Evolutionary conservation across 106 monocot species (phyloP).

Genomic region (Acorus gramineus): DNA sequence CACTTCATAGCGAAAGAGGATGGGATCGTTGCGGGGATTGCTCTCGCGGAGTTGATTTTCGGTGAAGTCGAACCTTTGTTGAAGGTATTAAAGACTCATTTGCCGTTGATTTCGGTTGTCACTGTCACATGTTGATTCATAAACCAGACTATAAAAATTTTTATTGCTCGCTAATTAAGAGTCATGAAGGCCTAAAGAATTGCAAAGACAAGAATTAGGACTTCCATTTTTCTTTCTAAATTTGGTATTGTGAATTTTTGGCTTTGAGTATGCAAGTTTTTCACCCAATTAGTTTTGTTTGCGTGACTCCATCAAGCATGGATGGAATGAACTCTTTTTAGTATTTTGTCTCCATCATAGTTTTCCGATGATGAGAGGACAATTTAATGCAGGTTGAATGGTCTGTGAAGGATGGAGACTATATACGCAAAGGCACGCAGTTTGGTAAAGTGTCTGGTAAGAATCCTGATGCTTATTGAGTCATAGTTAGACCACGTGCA

Average conservation of each 20-base stretch:
- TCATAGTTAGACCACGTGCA: background rate
- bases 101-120: no score
- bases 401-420: slow-evolving; percentile 67
- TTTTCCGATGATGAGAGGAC: no score
- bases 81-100: slow-evolving; percentile 31
- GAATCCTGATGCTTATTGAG: background rate
- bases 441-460: slow-evolving; percentile 94
- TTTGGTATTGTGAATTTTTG: no score
- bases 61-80: slow-evolving; percentile 70
- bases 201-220: no score
- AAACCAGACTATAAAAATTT: background rate
- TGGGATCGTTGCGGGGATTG: slow-evolving; percentile 84
- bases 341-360: no score
- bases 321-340: no score
- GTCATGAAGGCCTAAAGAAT: no score
- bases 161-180: background rate
- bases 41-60: slow-evolving; percentile 92
- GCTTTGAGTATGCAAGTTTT: no score
- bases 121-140: no score
- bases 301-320: no score
- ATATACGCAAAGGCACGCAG: slow-evolving; percentile 58
- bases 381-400: slow-evolving; percentile 59
- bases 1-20: slow-evolving; percentile 94
- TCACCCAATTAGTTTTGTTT: no score
- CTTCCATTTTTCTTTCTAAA: no score